Evolutionary conservation across 768 basidiomycete genomes (phyloP), one percentile per base, ranked within the genome.

Genomic region (Collybia sordida): DNA sequence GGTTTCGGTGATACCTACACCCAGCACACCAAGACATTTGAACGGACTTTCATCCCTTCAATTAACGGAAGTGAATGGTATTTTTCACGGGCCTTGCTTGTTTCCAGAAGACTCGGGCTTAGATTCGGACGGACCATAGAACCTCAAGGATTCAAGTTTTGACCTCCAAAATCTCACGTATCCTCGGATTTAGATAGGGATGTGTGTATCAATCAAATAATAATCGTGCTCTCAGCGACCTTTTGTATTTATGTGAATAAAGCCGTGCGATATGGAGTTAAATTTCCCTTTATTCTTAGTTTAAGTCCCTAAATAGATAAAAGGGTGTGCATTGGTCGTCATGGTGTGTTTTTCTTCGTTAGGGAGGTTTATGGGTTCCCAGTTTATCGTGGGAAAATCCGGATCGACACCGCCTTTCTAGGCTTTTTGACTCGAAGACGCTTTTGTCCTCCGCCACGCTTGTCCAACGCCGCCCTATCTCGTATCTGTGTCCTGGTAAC

Each of bases 361-460:
- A n/a, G 19, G 9, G 54, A 55, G 37, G 48, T 40, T 50, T 36
- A 3, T 17, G 18, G 38, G 24, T 49, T 27, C 49, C 38, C 38
- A 45, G 28, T 42, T 35, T 24, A 44, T 45, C 64, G 66, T 67
- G 66, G 52, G 64, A 67, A 31, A 64, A 39, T 36, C 54, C 47
- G 51, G 51, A 56, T 46, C 54, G 42, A 42, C 57, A 55, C 59
- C 56, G 54, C 64, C 63, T 60, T 63, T 62, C 61, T 72, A 70
- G 54, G 63, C 63, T 60, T 63, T 62, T 62, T 72, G 70, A 71
- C 70, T 70, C 68, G 62, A 53, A 8, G 43, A 35, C 50, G 49
- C 56, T 60, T 59, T 67, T 63, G 64, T 62, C 14, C 37, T 35
- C 5, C 41, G 28, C 50, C 42, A 48, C 42, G 38, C 42, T 45